Conservation (phyloP, 768 basidiomycete genomes). For the Mycena crocata region DNA sequence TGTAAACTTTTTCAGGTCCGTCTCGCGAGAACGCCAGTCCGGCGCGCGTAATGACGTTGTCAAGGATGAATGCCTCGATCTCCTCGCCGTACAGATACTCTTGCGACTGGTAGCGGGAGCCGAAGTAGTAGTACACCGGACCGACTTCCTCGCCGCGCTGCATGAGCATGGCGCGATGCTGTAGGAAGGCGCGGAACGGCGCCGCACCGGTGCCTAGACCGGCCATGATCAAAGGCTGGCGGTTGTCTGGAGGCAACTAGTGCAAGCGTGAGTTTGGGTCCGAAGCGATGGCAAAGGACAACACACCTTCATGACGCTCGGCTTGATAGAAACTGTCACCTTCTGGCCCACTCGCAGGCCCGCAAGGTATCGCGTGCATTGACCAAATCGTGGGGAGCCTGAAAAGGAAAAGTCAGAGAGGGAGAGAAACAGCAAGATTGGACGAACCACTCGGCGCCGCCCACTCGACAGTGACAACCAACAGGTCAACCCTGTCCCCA, state of each 20-base stretch:
- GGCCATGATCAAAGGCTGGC: constrained; percentile 97
- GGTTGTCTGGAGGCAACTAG: constrained; percentile 84
- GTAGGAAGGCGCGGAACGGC: constrained; percentile 99
- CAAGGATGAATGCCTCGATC: constrained; percentile 92
- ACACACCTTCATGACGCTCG: constrained; percentile 97
- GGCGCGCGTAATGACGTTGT: constrained; percentile 86
- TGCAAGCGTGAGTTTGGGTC: constrained; percentile 24
- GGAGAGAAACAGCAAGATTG: not conserved
- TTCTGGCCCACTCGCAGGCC: constrained; percentile 87
- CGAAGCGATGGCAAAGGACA: not conserved
- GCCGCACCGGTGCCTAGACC: constrained; percentile 98
- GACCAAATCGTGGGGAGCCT: constrained; percentile 88
- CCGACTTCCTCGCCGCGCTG: constrained; percentile 85
- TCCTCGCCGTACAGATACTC: constrained; percentile 98
- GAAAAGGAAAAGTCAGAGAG: constrained; percentile 18
- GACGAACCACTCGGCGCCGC: constrained; percentile 80
- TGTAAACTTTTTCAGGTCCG: constrained; percentile 93
- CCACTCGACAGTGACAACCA: constrained; percentile 99
- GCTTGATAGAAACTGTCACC: constrained; percentile 97
- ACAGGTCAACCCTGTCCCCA: constrained; percentile 92
- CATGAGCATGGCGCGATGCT: constrained; percentile 89
- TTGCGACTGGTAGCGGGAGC: constrained; percentile 93
- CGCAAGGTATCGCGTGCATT: constrained; percentile 96
- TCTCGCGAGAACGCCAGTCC: constrained; percentile 98
- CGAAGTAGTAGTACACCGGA: constrained; percentile 98